Evolutionary conservation across 441 rosid species (phyloP), one percentile per base, ranked within the genome.

Genomic region (Gossypium laxum): DNA sequence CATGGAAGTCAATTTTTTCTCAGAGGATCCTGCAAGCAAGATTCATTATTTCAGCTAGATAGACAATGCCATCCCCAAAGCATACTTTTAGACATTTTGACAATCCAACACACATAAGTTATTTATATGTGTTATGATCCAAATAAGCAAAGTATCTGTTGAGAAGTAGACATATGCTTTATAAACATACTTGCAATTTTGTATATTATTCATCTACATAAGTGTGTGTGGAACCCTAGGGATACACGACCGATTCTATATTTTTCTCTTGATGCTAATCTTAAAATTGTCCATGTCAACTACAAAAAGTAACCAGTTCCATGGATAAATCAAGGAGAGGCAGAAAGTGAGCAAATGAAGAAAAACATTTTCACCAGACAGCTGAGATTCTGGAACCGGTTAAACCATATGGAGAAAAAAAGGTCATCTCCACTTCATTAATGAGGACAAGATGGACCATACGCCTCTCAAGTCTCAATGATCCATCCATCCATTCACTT

Each of bases 11-110:
- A 83, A 73, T 72, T 68, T 85, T 80, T 81, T 87, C 74, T 91
- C 91, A 0, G 87, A 84, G 34, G 92, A 86, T 80, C 88, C 95
- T 91, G 89, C 76, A 78, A 71, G 45, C 59, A 72, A 73, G 52
- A 55, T 30, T 34, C 34, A 22, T 68, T 22, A 38, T 41, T 30
- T 66, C 12, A 63, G 18, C 59, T 50, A 71, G 24, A 55, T 22
- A 30, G 38, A 30, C 12, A 19, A 32, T 11, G 32, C 8, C 15
- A 34, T 6, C 55, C 19, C n/a, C 55, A 17, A 12, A 12, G 14
- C 38, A 6, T 5, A 45, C 6, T 19, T 8, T 26, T 12, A 30
- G 47, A 50, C 30, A 3, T 67, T 28, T 18, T 8, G 5, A 14
- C 24, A 21, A 48, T 67, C n/a, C 58, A 48, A 48, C 15, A 67